phyloP scores from a whole-genome alignment of 495 filamentous ascomycete species.

The Penicillium flavigenum region DNA sequence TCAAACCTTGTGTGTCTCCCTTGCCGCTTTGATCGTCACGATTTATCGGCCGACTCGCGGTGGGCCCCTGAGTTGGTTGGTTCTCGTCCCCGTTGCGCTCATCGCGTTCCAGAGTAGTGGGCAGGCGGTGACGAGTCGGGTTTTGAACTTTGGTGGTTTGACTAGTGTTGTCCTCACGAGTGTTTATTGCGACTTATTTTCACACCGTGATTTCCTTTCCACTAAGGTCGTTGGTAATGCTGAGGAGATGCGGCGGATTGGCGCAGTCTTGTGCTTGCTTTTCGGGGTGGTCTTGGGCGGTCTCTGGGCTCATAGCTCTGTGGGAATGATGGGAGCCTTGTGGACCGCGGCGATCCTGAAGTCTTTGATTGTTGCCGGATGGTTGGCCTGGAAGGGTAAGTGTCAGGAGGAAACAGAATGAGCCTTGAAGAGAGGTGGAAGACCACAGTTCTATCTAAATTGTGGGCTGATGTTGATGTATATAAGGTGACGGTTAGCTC shows the following conservation, averaged over 20 bases:
- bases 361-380: conserved; percentile 48
- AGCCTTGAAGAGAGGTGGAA: background rate
- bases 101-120: conserved; percentile 70
- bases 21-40: conserved; percentile 61
- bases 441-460: background rate
- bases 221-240: conserved; percentile 39
- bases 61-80: conserved; percentile 53
- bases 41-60: conserved; percentile 33
- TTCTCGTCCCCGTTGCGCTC: conserved; percentile 59
- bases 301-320: conserved; percentile 51
- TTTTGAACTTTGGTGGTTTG: conserved; percentile 58
- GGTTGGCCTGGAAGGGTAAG: conserved; percentile 53
- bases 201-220: conserved; percentile 55
- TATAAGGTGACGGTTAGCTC: background rate
- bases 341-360: conserved; percentile 63
- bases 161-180: conserved; percentile 72
- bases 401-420: background rate
- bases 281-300: conserved; percentile 61
- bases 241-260: conserved; percentile 58
- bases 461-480: background rate
- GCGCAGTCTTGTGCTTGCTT: conserved; percentile 57
- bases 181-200: conserved; percentile 70
- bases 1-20: conserved; percentile 53
- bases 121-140: conserved; percentile 67
- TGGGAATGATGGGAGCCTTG: conserved; percentile 60